Conservation (phyloP, 257 asterid species). For the Solanum pennellii region DNA sequence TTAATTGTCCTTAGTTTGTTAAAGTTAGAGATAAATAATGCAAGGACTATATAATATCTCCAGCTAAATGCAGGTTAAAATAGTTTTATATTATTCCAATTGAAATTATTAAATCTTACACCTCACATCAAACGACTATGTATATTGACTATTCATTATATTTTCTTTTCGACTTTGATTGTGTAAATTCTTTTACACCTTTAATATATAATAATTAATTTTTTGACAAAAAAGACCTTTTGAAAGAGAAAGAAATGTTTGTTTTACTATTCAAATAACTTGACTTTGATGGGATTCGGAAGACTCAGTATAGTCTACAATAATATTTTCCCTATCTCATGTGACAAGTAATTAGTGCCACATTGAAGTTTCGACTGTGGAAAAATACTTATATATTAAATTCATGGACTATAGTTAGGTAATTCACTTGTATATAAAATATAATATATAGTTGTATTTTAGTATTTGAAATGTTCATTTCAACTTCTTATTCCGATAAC, state of each 20-base stretch:
- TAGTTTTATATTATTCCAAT: accelerated
- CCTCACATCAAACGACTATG: no score
- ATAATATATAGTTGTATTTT: not conserved
- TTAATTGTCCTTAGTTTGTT: not conserved
- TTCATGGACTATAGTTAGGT: not conserved
- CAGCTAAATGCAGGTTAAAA: no score
- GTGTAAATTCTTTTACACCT: not conserved
- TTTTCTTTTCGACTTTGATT: not conserved
- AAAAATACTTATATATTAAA: not conserved
- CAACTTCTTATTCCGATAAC: not conserved
- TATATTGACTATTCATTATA: no score
- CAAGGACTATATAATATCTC: no score
- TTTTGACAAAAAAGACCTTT: not conserved
- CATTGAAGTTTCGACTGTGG: not conserved
- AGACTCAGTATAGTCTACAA: not conserved
- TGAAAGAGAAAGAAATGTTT: not conserved
- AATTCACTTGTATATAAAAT: not conserved
- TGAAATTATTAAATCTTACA: accelerated
- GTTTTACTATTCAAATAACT: not conserved
- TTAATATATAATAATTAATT: not conserved
- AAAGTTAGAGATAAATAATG: no score
- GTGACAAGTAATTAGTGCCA: not conserved
- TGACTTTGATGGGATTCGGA: not conserved
- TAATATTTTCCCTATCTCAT: not conserved
- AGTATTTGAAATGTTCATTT: not conserved